Evolutionary conservation across 1,284 basidiomycete species (phyloP).

Genomic region (Termitomyces sp.): DNA sequence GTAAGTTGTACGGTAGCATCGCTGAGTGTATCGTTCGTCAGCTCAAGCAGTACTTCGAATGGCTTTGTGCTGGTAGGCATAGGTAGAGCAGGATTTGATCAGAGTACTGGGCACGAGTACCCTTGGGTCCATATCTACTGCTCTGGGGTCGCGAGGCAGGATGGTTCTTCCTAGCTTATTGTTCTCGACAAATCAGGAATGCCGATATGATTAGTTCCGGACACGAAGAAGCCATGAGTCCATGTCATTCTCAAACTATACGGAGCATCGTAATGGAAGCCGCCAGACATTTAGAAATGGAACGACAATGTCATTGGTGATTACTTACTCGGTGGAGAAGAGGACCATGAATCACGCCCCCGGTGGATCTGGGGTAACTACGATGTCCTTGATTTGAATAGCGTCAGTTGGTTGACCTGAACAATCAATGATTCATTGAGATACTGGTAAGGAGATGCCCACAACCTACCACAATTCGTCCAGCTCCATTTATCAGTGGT

Average conservation of each 20-base stretch:
- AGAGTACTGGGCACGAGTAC: slow-evolving; percentile 2
- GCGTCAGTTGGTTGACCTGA: slow-evolving; percentile 45
- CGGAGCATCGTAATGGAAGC: not conserved
- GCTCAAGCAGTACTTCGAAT: slow-evolving; percentile 46
- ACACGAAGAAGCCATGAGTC: slow-evolving; percentile 6
- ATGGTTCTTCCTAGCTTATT: slow-evolving; percentile 17
- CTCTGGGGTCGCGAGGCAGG: slow-evolving; percentile 11
- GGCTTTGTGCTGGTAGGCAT: slow-evolving; percentile 45
- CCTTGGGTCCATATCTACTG: slow-evolving; percentile 13
- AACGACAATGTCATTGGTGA: not conserved
- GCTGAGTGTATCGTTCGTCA: slow-evolving; percentile 41
- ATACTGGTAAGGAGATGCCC: not conserved
- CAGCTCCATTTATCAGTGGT: slow-evolving; percentile 49
- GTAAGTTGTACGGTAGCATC: slow-evolving; percentile 32
- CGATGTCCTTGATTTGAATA: slow-evolving; percentile 62
- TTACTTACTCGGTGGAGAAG: not conserved
- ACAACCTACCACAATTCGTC: slow-evolving; percentile 47
- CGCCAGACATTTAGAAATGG: not conserved
- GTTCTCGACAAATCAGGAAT: slow-evolving; percentile 18
- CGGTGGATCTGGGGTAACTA: slow-evolving; percentile 77
- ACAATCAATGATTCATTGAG: not conserved
- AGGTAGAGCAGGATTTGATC: slow-evolving; percentile 11
- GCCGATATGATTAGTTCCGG: slow-evolving; percentile 12
- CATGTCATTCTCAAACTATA: not conserved
- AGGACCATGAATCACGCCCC: not conserved